These are phyloP conservation scores for Wickerhamomyces tratensis DNA, from an alignment of 805 yeast species.

Conservation along the genomic window DNA sequence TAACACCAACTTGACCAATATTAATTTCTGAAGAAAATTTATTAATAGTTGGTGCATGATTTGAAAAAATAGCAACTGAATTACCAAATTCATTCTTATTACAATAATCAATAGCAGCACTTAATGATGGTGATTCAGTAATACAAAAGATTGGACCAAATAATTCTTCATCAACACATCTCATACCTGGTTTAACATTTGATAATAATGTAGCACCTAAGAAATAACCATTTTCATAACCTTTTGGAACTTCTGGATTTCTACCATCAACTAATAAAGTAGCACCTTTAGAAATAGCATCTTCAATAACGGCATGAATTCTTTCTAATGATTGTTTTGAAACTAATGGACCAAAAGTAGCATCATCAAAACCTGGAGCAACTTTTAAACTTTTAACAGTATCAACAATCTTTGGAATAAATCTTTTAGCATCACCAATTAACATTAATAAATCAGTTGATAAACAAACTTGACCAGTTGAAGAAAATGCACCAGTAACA, in stretches of 20 bases:
- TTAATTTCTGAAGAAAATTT: constrained; percentile 57
- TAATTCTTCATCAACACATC: constrained; percentile 64
- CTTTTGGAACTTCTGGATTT: constrained; percentile 26
- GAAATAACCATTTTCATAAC: constrained; percentile 56
- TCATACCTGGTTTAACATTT: constrained; percentile 56
- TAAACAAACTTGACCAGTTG: constrained; percentile 83
- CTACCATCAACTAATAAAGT: constrained; percentile 57
- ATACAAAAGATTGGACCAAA: constrained; percentile 69
- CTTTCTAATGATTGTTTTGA: constrained; percentile 46
- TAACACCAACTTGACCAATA: constrained; percentile 71
- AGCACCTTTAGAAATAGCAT: constrained; percentile 55
- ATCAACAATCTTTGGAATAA: constrained; percentile 50
- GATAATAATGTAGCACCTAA: constrained; percentile 62
- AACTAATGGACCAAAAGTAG: constrained; percentile 69
- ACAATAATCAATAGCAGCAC: constrained; percentile 57
- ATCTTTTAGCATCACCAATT: constrained; percentile 52
- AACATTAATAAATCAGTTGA: constrained; percentile 66
- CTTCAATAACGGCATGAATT: constrained; percentile 46
- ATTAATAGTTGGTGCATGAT: constrained; percentile 59
- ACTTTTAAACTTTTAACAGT: constrained; percentile 49
- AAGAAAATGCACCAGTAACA: constrained; percentile 73
- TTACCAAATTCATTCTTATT: constrained; percentile 56
- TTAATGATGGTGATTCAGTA: constrained; percentile 51
- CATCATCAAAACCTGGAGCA: constrained; percentile 55
- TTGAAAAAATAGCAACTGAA: constrained; percentile 64